Conservation (phyloP, 345 rosid genomes). For the rapeseed (Brassica napus) region DNA sequence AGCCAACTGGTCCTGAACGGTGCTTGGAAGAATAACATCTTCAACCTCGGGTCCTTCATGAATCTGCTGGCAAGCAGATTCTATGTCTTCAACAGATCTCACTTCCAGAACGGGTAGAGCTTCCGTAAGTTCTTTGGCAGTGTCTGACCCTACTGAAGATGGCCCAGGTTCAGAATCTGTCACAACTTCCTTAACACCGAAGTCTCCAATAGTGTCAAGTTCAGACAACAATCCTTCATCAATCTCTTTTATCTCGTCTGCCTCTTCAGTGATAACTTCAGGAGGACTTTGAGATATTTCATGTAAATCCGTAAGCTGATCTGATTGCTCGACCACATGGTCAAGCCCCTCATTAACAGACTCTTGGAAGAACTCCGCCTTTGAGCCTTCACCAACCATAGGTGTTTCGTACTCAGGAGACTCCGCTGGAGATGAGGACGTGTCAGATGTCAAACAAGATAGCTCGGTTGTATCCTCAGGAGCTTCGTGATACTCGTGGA, state of each 20-base stretch:
- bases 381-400: slow-evolving; percentile 44
- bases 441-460: slow-evolving; percentile 39
- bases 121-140: slow-evolving; percentile 26
- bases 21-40: slow-evolving; percentile 57
- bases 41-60: slow-evolving; percentile 57
- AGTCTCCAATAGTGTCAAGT: slow-evolving; percentile 77
- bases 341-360: slow-evolving; percentile 43
- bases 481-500: slow-evolving; percentile 42
- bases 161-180: slow-evolving; percentile 45
- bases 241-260: slow-evolving; percentile 66
- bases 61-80: slow-evolving; percentile 61
- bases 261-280: slow-evolving; percentile 47
- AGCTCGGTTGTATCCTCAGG: slow-evolving; percentile 45
- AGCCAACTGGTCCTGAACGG: slow-evolving; percentile 38
- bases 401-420: slow-evolving; percentile 51
- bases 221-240: slow-evolving; percentile 78
- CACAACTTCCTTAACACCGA: slow-evolving; percentile 56
- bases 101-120: slow-evolving; percentile 59
- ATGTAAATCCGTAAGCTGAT: slow-evolving; percentile 36
- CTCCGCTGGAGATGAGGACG: slow-evolving; percentile 42
- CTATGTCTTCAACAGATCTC: slow-evolving; percentile 56
- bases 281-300: slow-evolving; percentile 38
- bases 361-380: slow-evolving; percentile 41
- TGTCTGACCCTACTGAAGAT: slow-evolving; percentile 33
- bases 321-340: slow-evolving; percentile 25